Evolutionary conservation across 129 eudicot species (phyloP), one percentile per base, ranked within the genome.

Genomic region (Flaveria robusta): DNA sequence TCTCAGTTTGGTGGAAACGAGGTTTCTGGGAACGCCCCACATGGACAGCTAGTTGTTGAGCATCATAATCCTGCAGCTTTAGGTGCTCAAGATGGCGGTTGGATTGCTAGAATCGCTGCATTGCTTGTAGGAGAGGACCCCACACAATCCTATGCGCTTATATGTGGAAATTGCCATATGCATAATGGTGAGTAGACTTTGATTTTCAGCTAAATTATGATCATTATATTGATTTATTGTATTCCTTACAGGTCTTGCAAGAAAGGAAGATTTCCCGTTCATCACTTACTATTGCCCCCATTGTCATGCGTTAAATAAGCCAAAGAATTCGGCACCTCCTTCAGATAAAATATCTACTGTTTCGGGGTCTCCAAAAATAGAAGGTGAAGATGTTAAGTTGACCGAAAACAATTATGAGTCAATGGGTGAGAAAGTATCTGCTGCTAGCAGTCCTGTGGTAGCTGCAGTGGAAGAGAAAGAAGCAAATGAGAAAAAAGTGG

Each of bases 71-170:
- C 85, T 60, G 63, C 87, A 58, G 86, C 84, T 66, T 52, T 60
- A 39, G 83, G 59, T 60, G 66, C 90, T 58, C 83, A 86, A 76
- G 96, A 88, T 79, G 92, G 97, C 10, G 96, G 98, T 49, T 94
- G 98, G 98, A 67, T 94, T 70, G 92, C 98, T 76, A 88, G 90
- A 74, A 56, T 94, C 78, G 98, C 97, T 9, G 98, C 98, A 24
- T 76, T 94, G 84, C 98, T 94, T 66, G 98, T 94, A 55, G 98
- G 98, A 14, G 98, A 94, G 84, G 98, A 94, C 79, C 98, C 97
- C 16, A 84, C 97, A 27, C 96, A 88, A 66, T 91, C 96, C n/a
- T 91, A 85, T 58, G 98, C 98, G 43, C 97, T 94, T 19, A 94
- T 94, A 66, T 94, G 98, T 70, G 96, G 98, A 47, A 91, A 85